phyloP scores from a whole-genome alignment of 1,284 basidiomycete genomes.

The Ceratobasidium sp. region DNA sequence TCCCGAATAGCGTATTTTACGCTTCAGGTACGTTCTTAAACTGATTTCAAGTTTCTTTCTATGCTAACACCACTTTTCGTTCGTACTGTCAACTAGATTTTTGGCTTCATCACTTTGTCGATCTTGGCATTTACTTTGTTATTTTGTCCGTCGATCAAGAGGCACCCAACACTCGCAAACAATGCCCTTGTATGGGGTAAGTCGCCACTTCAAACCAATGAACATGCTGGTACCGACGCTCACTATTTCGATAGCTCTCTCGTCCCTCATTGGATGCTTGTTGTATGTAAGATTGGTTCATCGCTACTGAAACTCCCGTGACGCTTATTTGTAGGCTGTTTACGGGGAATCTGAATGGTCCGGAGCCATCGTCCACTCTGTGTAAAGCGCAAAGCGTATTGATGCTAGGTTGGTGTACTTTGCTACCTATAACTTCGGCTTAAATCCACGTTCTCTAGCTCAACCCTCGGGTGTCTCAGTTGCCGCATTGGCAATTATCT shows the following conservation, averaged over 20 bases:
- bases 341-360: slow-evolving; percentile 13
- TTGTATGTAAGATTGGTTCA: neutral
- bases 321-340: slow-evolving; percentile 3
- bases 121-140: slow-evolving; percentile 27
- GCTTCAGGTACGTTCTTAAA: neutral
- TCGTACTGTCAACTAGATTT: neutral
- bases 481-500: slow-evolving; percentile 20
- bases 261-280: slow-evolving; percentile 4
- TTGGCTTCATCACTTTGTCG: slow-evolving; percentile 20
- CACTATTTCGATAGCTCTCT: slow-evolving; percentile 4
- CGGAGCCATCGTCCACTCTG: slow-evolving; percentile 9
- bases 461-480: slow-evolving; percentile 17
- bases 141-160: slow-evolving; percentile 35
- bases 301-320: neutral
- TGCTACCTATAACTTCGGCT: neutral
- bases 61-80: neutral
- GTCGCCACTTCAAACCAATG: neutral
- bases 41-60: neutral
- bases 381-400: slow-evolving; percentile 29
- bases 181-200: slow-evolving; percentile 33
- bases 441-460: neutral
- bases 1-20: slow-evolving; percentile 29
- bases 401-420: slow-evolving; percentile 1
- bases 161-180: slow-evolving; percentile 28
- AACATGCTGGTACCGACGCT: neutral